Base-by-base conservation (phyloP, 306 rosid species). In the Inga leiocalycina region DNA sequence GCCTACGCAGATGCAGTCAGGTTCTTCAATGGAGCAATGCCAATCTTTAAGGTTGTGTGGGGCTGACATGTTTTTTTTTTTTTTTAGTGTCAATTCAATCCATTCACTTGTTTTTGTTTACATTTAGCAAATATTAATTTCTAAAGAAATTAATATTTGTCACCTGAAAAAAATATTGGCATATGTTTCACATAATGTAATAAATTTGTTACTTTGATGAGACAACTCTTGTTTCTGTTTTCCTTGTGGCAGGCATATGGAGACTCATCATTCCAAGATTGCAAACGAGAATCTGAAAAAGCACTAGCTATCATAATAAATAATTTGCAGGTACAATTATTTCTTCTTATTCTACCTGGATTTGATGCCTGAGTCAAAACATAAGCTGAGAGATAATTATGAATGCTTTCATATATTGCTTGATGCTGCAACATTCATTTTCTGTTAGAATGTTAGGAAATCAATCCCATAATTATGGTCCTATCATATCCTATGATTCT, bases 1-100 rank as follows among this genome's bases (percentile, higher is more conserved):
- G 96, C 96, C 70, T 93, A 92, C 90, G 98, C 97, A 69, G 94
- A 93, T 81, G 99, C 98, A 48, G 93, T 93, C 81, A 93, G 90
- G 76, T 93, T 89, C 84, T 93, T 92, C 85, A 92, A 88, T 5
- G 99, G 99, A 81, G 91, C 99, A 65, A 91, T 91, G 90, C 99
- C 98, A 66, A 86, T 96, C 68, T 91, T 96, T 81, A 96, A 92
- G 94, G 99, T 96, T 84, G 77, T 41, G 44, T 49, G 57, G 81
- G 37, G 35, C 32, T 79, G 72, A 44, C 56, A 46, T 59, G 27
- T 0, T 27, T 27, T 27, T 24, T 24, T 13, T 13, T 77, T 77
- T 81, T 51, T 56, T 37, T 57, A 84, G 41, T 85, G 39, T 72
- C 59, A 46, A 45, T 34, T 45, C 76, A 85, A 59, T 79, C 79